Base-by-base conservation (phyloP, 768 basidiomycete species). In the Kwoniella shandongensis region DNA sequence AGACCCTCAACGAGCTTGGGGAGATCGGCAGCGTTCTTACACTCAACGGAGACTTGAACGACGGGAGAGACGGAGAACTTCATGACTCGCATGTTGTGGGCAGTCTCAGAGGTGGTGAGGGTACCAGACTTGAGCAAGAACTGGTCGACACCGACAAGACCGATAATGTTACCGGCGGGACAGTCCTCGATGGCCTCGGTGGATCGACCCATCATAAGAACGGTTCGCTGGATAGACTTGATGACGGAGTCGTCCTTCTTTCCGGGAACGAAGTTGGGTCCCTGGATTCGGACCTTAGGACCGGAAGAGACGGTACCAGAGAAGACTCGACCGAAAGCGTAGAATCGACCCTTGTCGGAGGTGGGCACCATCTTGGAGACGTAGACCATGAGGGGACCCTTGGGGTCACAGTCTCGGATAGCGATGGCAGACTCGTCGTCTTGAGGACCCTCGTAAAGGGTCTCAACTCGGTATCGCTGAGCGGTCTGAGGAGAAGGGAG, bases 1-100 rank as follows among this genome's bases (percentile, higher is more conserved):
- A 99, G 88, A 82, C 96, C 96, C 84, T 99, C 96, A 62, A 98
- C 96, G 65, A 99, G 88, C 81, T 99, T 99, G 75, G 96, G 96
- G 44, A 99, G 84, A 84, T 99, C 96, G 58, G 90, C 85, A 57
- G 96, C 91, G 79, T 98, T 99, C 87, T 98, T 98, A 80, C 98
- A 96, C 80, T 99, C 96, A 70, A 99, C 96, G 65, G 96, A 91
- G 74, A 98, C 91, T 78, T 86, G 96, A 42, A 99, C 96, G 77
- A 99, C 96, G 68, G 96, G 96, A 27, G 96, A 98, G 54, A 99
- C 96, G 78, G 93, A 98, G 85, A 97, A 97, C 81, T 88, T 91
- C 96, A 99, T 99, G 79, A 99, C 92, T 82, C 82, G 91, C 92
- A 99, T 96, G 84, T 99, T 99, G 84, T 99, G 96, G 49, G 96